Evolutionary conservation across 2,329 filamentous ascomycete species (phyloP).

Genomic region (Lasiodiplodia sp.): DNA sequence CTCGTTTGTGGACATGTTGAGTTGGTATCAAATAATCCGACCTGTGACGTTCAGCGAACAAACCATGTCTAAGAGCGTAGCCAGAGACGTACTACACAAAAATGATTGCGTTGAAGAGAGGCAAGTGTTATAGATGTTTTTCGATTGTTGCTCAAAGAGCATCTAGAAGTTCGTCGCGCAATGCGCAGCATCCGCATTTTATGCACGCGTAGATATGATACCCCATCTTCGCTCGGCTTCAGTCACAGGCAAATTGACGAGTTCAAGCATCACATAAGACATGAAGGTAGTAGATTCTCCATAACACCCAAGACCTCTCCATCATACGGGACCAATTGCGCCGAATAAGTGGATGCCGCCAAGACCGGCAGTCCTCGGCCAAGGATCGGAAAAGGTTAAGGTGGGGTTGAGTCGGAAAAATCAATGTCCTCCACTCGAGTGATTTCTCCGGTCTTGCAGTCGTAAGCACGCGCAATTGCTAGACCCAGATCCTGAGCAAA

Average conservation of each 20-base stretch:
- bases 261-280: not conserved
- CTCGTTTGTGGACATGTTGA: conserved; percentile 15
- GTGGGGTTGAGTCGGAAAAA: conserved; percentile 10
- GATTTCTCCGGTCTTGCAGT: conserved; percentile 2
- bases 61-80: not conserved
- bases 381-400: not conserved
- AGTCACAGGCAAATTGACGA: not conserved
- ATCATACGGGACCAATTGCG: conserved; percentile 8
- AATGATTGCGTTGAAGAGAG: not conserved
- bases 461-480: not conserved
- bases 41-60: not conserved
- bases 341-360: conserved; percentile 10
- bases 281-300: not conserved
- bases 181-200: not conserved
- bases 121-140: not conserved
- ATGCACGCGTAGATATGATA: not conserved
- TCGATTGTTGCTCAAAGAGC: not conserved
- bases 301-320: not conserved
- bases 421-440: conserved; percentile 13
- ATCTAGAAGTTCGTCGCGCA: not conserved
- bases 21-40: not conserved
- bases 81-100: not conserved
- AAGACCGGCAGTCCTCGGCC: not conserved
- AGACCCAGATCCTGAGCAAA: conserved; percentile 1
- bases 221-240: not conserved